Evolutionary conservation across 345 rosid species (phyloP), one percentile per base, ranked within the genome.

Genomic region (Lumnitzera littorea): DNA sequence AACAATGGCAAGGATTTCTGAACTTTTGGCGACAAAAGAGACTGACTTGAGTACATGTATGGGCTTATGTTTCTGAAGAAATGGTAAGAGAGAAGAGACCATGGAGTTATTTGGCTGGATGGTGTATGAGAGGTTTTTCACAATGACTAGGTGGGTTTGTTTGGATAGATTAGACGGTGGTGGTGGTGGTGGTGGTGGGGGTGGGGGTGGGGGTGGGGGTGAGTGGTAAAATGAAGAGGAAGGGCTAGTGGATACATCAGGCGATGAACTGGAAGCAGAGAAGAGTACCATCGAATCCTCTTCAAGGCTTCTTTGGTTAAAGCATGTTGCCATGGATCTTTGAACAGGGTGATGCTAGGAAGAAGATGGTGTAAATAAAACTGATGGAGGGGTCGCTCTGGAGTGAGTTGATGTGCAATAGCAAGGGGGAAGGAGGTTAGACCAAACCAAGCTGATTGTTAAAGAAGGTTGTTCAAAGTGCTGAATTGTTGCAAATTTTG

Each of bases 1-100:
- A 13, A 89, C 89, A 41, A 91, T 64, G 54, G 96, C 96, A 2
- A 87, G 76, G 70, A 87, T 72, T 62, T 89, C 85, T 13, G 88
- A 80, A 58, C 84, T 79, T 50, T 74, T 72, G 0, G 96, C 89
- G 2, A 67, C 69, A 51, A 92, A 87, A 16, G 88, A 75, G 46
- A 87, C 83, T 0, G 96, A 89, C 23, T 83, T 82, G 12, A 91
- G 89, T 4, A 91, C 72, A 55, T 49, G 60, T 29, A 82, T 48
- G 12, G 78, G 85, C 63, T 76, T 70, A 25, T 82, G 85, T 67
- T 71, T 74, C 52, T 43, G 70, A 48, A 51, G 17, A 15, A 77
- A 36, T 57, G 24, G 65, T 60, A 13, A 69, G 62, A 80, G 74
- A 2, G 80, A 68, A 53, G 67, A n/a, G 55, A 65, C 67, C 3